A percentile compares a stretch with the other conserved stretches of the same genome.
phyloP scores from a whole-genome alignment of 192 early-diverging fungal genomes.

The Spinellus fusiger region DNA sequence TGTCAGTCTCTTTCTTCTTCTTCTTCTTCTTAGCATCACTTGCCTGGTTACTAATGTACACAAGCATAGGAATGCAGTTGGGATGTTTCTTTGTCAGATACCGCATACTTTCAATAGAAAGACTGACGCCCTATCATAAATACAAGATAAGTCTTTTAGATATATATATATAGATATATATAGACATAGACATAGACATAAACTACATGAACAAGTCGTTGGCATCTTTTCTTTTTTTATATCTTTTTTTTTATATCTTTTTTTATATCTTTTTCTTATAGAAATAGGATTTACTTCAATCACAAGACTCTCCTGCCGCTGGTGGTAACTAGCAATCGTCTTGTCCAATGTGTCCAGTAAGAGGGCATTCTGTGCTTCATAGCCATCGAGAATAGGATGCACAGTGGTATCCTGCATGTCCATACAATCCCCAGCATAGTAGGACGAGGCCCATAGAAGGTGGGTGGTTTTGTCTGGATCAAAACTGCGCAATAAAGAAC shows the following conservation, averaged over 20 bases:
- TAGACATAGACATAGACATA: neutral
- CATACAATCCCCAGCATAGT: constrained; percentile 18
- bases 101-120: constrained; percentile 18
- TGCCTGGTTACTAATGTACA: constrained; percentile 24
- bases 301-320: constrained; percentile 15
- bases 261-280: neutral
- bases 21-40: neutral
- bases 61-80: constrained; percentile 20
- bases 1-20: neutral
- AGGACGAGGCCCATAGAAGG: constrained; percentile 22
- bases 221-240: neutral
- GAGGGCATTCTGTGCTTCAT: constrained; percentile 17
- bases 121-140: constrained; percentile 13
- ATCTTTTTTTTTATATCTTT: neutral
- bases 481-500: constrained; percentile 17
- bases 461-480: constrained; percentile 1
- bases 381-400: constrained; percentile 3
- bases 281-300: constrained; percentile 13
- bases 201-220: neutral
- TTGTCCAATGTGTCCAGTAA: constrained; percentile 14
- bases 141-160: no score
- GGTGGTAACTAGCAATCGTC: constrained; percentile 8
- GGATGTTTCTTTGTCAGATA: constrained; percentile 3
- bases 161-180: no score
- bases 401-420: neutral